These are phyloP conservation scores for Beauveria australis DNA, from an alignment of 2,329 filamentous ascomycete genomes.

Conservation along the genomic window DNA sequence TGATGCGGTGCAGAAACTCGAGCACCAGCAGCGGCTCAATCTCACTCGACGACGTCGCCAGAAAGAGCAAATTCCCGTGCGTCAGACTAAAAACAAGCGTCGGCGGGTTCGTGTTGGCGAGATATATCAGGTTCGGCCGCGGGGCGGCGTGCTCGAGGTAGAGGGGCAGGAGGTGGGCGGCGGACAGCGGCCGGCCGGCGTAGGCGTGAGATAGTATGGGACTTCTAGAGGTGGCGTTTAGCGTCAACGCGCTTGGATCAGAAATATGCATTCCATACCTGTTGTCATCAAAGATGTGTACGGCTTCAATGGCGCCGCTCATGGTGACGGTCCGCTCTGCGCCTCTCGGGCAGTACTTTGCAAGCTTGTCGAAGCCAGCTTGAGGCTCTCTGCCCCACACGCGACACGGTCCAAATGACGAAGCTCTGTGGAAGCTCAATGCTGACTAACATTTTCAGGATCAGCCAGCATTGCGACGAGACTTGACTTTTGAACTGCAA, in stretches of 20 bases:
- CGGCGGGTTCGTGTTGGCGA: slow-evolving; percentile 72
- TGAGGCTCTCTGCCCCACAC: slow-evolving; percentile 6
- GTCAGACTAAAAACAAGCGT: slow-evolving; percentile 80
- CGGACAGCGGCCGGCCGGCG: slow-evolving; percentile 69
- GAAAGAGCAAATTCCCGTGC: slow-evolving; percentile 81
- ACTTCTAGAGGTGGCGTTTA: slow-evolving; percentile 47
- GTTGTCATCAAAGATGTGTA: slow-evolving; percentile 95
- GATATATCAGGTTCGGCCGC: slow-evolving; percentile 77
- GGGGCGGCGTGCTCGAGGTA: slow-evolving; percentile 78
- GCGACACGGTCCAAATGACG: slow-evolving; percentile 3
- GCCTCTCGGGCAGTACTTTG: neutral
- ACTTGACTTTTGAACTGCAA: neutral
- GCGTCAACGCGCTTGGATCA: slow-evolving; percentile 12
- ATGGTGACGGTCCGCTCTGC: slow-evolving; percentile 41
- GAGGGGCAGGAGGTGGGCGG: slow-evolving; percentile 69
- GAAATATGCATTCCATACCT: slow-evolving; percentile 46
- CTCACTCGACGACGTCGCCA: slow-evolving; percentile 78
- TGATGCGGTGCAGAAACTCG: slow-evolving; percentile 87
- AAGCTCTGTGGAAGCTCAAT: slow-evolving; percentile 1
- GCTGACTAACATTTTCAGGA: slow-evolving; percentile 8
- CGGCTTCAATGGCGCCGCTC: slow-evolving; percentile 83
- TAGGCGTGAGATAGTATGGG: slow-evolving; percentile 86
- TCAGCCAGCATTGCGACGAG: neutral
- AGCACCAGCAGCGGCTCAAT: slow-evolving; percentile 83
- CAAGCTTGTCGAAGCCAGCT: slow-evolving; percentile 1